Base-by-base conservation (phyloP, 225 moss, liverwort and hornwort species). In the Thuidium tamariscinum region DNA sequence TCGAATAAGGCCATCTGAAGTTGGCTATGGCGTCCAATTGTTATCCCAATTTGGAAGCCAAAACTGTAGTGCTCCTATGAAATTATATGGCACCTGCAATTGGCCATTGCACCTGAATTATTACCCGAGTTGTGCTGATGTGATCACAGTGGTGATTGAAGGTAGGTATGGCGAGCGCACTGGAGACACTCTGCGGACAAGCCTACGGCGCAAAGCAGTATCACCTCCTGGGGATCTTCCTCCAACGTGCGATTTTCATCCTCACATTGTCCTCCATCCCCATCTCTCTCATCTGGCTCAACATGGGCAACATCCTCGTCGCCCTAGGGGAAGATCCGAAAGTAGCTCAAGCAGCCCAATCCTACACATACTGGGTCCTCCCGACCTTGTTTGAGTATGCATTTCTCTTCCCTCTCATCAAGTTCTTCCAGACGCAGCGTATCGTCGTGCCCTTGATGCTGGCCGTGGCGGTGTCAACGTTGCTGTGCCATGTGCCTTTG, bases 131-230 rank as follows among this genome's bases (percentile, higher is more conserved):
- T 54, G 57, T 71, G 70, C 83, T 83, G 57, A 83, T 44, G 42
- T 56, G 56, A 42, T 30, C 70, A 5, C 51, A 82, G 32, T 70
- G 54, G 70, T 41, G 70, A 66, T 77, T 83, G 78, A 83, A 93
- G 93, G 27, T 15, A 51, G 93, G 93, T 22, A 61, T 93, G 89
- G 74, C 91, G 51, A 84, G 84, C n/a, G 90, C 90, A 25, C 69
- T 93, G 60, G 93, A 93, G 88, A 93, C 90, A 15, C 85, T 93
- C 15, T 93, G 93, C 79, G 93, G 93, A 44, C 93, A 93, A 89
- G 93, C 91, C 2, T 93, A 84, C 69, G 93, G 93, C 22, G 93
- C 91, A 39, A 76, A 90, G 75, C 86, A 93, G 82, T 92, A 92
- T 46, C 88, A 86, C 61, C 54, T 93, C 63, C 89, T 93, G 65